Evolutionary conservation across 2,329 filamentous ascomycete species (phyloP), one percentile per base, ranked within the genome.

Genomic region (Cytospora schulzeri): DNA sequence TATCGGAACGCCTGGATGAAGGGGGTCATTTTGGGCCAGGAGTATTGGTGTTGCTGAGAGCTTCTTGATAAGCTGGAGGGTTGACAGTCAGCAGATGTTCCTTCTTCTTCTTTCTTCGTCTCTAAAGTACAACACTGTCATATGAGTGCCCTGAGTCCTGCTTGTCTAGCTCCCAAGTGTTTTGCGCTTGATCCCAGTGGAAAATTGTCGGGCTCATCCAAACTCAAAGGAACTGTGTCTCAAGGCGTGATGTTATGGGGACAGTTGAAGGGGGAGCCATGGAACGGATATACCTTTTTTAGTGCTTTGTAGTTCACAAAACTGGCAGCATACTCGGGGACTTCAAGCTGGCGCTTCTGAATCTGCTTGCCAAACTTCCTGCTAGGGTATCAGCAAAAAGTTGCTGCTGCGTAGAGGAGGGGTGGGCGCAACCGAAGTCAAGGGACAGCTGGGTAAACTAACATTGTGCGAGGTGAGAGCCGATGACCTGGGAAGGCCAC

Each of bases 301-400:
- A 99, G 84, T 66, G 93, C 93, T 81, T 99, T 99, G 83, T 99
- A 99, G 80, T 99, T 97, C 72, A 98, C 93, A 76, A 99, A 99
- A 79, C 93, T 97, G 69, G 94, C 93, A 68, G 95, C 94, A 89
- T 99, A 99, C 85, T 99, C 95, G 66, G 95, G 95, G 66, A 99
- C 93, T 78, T 99, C 95, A 74, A 99, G 91, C 85, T 99, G 95
- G 76, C 93, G 90, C 83, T 97, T 97, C 83, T 98, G 95, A 71
- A 99, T 97, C 77, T 97, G 92, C 84, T 99, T 99, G 78, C 95
- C 95, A 83, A 99, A 99, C 87, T 99, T 99, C 95, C 94, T 99
- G 73, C 59, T 68, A 65, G 60, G 64, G 65, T 53, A 63, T 74
- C 68, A 74, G 71, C n/a, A 61, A 57, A 56, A 56, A 52, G 58